Base-by-base conservation (phyloP, 139 green algal species). In the Coelastrella sp. region DNA sequence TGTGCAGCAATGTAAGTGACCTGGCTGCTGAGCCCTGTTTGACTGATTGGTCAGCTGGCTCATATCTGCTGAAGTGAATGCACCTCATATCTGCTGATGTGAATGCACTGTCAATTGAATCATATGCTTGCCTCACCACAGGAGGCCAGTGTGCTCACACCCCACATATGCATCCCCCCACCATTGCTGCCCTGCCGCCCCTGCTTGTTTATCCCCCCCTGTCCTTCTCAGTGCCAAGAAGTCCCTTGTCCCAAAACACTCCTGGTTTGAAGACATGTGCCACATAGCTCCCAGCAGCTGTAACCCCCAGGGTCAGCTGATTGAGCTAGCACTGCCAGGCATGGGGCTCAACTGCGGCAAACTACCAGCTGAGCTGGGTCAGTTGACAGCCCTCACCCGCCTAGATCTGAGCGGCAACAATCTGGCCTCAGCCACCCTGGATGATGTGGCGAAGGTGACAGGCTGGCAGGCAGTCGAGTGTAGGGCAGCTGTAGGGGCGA, bases 321-420 rank as follows among this genome's bases (percentile, higher is more conserved):
- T 22, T 17, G 35, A 72, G 25, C 83, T 88, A 27, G 83, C 24
- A 35, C 83, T 88, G 24, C 83, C 83, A 49, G 66, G 10, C 10
- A 7, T 88, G 35, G 83, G 83, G 19, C 66, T 88, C 19, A 74
- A 56, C 65, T 88, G 83, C 35, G 17, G 6, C 10, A 11, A 4
- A 0, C 66, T 88, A 14, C 83, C 83, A 8, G 19, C 27, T 3
- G 17, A 80, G 83, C 65, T 88, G 22, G 65, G 66, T 3, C 4
- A 6, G 15, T 56, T 88, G 65, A 56, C 24, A 4, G 27, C 11
- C 0, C 83, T 88, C 14, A 59, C 8, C 35, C n/a, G 66, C 27
- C 83, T 88, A 17, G 83, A 88, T 72, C 83, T 88, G 35, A 88
- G 27, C 6, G 83, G 66, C 14, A 88, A 88, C 66, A 80, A 56